Base-by-base conservation (phyloP, 768 basidiomycete genomes). In the Chlorophyllum brunneum region DNA sequence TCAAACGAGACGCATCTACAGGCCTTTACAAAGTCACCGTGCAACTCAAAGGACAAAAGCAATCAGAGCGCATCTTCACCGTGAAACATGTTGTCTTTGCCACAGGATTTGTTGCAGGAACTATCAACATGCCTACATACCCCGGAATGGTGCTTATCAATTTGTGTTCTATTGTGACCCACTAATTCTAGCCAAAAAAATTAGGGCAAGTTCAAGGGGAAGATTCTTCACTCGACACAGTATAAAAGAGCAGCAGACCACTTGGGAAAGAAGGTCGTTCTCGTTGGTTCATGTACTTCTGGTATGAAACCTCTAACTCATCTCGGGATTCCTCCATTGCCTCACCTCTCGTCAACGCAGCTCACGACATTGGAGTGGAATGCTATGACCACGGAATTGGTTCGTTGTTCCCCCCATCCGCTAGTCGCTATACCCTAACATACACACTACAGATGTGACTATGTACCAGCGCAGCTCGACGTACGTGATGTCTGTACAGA, bases 251-350 rank as follows among this genome's bases (percentile, higher is more conserved):
- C 79, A 0, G 56, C 61, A 3, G 76, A 74, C 23, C 76, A 78
- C 57, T 57, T 65, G 2, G 82, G 83, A 6, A 85, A 86, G 66
- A 84, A 79, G 59, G 84, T 78, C 13, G 37, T 64, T 29, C 54
- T 65, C 13, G 47, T 87, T 15, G 86, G 86, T 10, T 74, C 84
- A 13, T 81, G 81, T 46, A 82, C 76, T 43, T 80, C 82, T 10
- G 70, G 69, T 69, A 48, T 3, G 61, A 45, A 13, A 23, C 9
- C 18, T 46, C 23, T 9, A 11, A 34, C 48, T 48, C 16, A 22
- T 29, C 23, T 18, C 15, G n/a, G n/a, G n/a, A n/a, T 30, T 23
- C 9, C 39, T 27, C 11, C 39, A 0, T 23, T 11, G 20, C 31
- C 15, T 10, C 15, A 33, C 26, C n/a, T n/a, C n/a, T n/a, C n/a